These are phyloP conservation scores for Phaeotremella skinneri DNA, from an alignment of 768 basidiomycete species.

Conservation along the genomic window DNA sequence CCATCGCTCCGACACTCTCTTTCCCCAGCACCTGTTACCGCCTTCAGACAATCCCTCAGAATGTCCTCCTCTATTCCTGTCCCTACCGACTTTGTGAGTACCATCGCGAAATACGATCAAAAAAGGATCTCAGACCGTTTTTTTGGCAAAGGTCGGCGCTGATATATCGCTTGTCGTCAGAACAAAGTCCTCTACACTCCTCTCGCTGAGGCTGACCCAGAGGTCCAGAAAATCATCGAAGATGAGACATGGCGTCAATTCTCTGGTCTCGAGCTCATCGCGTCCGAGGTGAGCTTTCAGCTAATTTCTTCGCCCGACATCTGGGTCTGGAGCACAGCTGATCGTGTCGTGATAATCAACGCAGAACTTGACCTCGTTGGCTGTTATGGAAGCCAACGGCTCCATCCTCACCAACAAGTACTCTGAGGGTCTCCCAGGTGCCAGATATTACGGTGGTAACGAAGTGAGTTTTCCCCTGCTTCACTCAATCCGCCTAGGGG, in stretches of 20 bases:
- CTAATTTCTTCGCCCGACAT: neutral
- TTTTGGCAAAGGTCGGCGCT: too few relatives aligned
- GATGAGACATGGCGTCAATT: constrained; percentile 95
- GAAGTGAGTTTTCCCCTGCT: constrained; percentile 57
- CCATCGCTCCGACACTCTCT: constrained; percentile 13
- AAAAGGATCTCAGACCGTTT: neutral
- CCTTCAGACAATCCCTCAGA: constrained; percentile 28
- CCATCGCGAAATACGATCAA: too few relatives aligned
- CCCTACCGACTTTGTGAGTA: constrained; percentile 53
- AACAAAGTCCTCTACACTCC: constrained; percentile 88
- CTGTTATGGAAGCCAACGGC: constrained; percentile 97
- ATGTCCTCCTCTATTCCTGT: constrained; percentile 52
- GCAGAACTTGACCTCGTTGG: constrained; percentile 92
- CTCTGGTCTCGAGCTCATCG: constrained; percentile 96
- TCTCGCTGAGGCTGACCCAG: constrained; percentile 86
- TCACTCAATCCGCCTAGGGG: too few relatives aligned
- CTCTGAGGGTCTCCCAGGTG: constrained; percentile 97
- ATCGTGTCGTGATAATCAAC: neutral
- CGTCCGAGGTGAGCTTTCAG: constrained; percentile 75
- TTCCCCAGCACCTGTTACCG: constrained; percentile 1
- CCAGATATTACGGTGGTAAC: constrained; percentile 96
- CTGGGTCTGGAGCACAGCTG: constrained; percentile 9
- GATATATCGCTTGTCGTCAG: constrained; percentile 57
- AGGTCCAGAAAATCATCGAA: constrained; percentile 95
- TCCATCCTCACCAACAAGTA: constrained; percentile 99